Conservation (phyloP, 1,284 basidiomycete genomes). For the Ceratobasidium sp. region DNA sequence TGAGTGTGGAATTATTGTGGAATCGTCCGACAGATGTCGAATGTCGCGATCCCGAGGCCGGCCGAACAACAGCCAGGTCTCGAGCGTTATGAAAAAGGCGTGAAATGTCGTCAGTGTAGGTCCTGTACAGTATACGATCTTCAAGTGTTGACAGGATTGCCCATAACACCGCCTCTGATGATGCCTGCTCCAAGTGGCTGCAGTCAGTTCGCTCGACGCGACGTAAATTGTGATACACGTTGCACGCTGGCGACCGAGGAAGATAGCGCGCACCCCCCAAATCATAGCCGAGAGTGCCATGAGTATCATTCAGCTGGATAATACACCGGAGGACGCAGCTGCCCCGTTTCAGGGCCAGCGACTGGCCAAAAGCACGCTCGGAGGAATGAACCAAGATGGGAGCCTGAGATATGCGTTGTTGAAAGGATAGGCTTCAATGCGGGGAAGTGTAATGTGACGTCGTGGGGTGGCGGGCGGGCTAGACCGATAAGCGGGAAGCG, state of each 20-base stretch:
- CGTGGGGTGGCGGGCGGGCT: background rate
- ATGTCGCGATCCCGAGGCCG: too few relatives aligned
- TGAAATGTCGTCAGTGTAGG: too few relatives aligned
- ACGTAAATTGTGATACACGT: background rate
- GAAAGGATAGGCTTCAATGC: conserved; percentile 22
- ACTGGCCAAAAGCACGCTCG: conserved; percentile 24
- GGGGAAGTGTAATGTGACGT: conserved; percentile 29
- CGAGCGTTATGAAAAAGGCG: too few relatives aligned
- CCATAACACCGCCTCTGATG: too few relatives aligned
- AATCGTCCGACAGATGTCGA: too few relatives aligned
- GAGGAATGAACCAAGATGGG: conserved; percentile 12
- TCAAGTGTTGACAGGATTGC: too few relatives aligned
- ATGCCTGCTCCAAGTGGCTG: too few relatives aligned
- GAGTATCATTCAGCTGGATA: conserved; percentile 1
- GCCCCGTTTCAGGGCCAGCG: background rate
- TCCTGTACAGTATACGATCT: too few relatives aligned
- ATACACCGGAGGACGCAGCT: too few relatives aligned
- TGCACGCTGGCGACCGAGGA: background rate
- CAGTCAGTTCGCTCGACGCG: too few relatives aligned
- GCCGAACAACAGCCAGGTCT: too few relatives aligned
- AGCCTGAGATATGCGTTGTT: conserved; percentile 25
- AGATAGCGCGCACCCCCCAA: background rate
- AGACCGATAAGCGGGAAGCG: background rate
- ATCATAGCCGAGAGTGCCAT: conserved; percentile 3
- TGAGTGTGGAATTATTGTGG: too few relatives aligned